These are phyloP conservation scores for Tetrapisispora taiwanensis DNA, from an alignment of 805 yeast genomes.

Conservation along the genomic window DNA sequence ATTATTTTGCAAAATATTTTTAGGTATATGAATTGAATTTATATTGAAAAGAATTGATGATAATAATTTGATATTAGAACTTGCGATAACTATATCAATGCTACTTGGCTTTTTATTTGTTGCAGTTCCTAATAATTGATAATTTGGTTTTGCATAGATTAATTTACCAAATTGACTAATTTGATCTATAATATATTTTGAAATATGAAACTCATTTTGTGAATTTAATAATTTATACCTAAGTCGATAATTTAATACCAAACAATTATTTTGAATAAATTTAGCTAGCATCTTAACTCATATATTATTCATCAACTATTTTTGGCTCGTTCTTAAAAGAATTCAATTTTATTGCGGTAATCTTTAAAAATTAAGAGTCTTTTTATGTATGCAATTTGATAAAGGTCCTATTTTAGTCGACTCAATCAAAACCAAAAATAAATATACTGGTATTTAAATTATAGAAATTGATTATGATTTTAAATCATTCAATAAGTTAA, in stretches of 20 bases:
- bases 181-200: constrained; percentile 3
- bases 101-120: constrained; percentile 7
- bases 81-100: constrained; percentile 11
- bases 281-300: not conserved
- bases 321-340: too few species aligned
- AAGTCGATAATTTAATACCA: constrained; percentile 10
- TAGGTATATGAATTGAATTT: constrained; percentile 8
- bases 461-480: too few species aligned
- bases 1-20: not conserved
- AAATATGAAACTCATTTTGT: constrained; percentile 10
- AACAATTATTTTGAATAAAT: constrained; percentile 8
- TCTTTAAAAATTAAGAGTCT: too few species aligned
- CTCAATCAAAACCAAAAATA: too few species aligned
- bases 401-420: too few species aligned
- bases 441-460: too few species aligned
- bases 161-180: constrained; percentile 12
- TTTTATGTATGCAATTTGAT: too few species aligned
- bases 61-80: constrained; percentile 5
- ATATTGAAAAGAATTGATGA: constrained; percentile 10
- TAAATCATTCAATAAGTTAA: too few species aligned
- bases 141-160: constrained; percentile 12
- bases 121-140: constrained; percentile 5
- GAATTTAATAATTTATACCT: constrained; percentile 4
- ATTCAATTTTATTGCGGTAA: not conserved
- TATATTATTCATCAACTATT: too few species aligned